These are phyloP conservation scores for Thelonectria discophora DNA, from an alignment of 2,329 filamentous ascomycete species.

Conservation along the genomic window DNA sequence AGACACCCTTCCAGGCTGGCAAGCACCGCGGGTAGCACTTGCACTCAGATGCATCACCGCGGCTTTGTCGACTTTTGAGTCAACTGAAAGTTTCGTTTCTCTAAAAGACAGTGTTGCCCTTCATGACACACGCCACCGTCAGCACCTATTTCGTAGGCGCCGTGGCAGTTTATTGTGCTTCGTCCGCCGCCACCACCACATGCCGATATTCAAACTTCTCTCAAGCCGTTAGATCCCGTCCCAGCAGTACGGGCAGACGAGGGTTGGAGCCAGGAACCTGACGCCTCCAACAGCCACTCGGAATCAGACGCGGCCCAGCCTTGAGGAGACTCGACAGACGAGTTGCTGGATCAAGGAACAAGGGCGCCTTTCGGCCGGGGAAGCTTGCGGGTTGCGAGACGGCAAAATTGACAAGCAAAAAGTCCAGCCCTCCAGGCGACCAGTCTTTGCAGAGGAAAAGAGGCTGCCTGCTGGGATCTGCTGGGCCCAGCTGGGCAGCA, in stretches of 20 bases:
- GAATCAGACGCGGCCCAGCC: constrained; percentile 25
- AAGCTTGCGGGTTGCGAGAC: constrained; percentile 5
- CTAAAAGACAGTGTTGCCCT: no score
- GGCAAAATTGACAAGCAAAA: constrained; percentile 10
- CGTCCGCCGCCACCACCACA: constrained; percentile 5
- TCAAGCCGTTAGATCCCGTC: constrained; percentile 26
- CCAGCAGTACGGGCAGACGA: constrained; percentile 30
- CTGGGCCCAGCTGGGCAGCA: constrained; percentile 21
- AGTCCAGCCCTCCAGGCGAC: not conserved
- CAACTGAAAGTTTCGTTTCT: no score
- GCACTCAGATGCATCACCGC: no score
- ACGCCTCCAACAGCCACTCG: constrained; percentile 26
- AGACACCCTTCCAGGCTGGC: not conserved
- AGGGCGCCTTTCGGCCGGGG: constrained; percentile 12
- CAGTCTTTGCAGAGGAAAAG: constrained; percentile 16
- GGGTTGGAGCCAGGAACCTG: constrained; percentile 23
- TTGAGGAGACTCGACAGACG: constrained; percentile 18
- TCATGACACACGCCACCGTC: not conserved
- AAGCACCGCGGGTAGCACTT: no score
- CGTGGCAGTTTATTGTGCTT: not conserved
- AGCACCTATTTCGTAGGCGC: not conserved
- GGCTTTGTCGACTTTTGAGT: no score
- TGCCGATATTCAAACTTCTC: constrained; percentile 7
- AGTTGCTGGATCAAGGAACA: constrained; percentile 31
- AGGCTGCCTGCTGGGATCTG: constrained; percentile 34